phyloP scores from a whole-genome alignment of 2,329 filamentous ascomycete genomes.

The Cercospora zeina region DNA sequence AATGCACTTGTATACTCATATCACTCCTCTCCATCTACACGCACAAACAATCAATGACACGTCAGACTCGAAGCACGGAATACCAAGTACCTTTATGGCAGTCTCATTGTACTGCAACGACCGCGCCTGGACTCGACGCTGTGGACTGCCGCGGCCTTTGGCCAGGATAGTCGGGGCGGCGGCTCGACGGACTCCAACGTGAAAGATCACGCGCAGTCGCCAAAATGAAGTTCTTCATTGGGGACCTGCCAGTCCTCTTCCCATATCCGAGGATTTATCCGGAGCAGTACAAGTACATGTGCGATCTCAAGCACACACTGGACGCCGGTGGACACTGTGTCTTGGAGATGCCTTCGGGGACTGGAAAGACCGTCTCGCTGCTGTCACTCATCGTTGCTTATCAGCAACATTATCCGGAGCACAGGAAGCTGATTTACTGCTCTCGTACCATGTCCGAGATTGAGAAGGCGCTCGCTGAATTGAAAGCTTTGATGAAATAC shows the following conservation, averaged over 20 bases:
- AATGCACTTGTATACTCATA: background rate
- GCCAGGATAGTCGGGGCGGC: background rate
- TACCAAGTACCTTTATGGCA: background rate
- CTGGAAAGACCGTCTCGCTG: constrained; percentile 93
- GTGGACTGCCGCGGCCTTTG: background rate
- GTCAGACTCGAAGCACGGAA: background rate
- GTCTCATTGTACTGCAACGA: background rate
- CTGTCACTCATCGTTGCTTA: constrained; percentile 95
- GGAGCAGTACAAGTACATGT: constrained; percentile 79
- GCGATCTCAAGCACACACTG: constrained; percentile 82
- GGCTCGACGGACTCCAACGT: background rate
- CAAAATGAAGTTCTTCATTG: constrained; percentile 77
- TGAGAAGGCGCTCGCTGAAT: constrained; percentile 89
- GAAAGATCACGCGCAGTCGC: background rate
- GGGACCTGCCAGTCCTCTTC: constrained; percentile 70
- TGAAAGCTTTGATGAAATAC: constrained; percentile 94
- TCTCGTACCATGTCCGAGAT: constrained; percentile 99
- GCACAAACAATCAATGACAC: background rate
- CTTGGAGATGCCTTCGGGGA: constrained; percentile 97
- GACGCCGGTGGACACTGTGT: constrained; percentile 95
- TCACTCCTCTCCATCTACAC: background rate
- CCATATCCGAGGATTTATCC: constrained; percentile 75
- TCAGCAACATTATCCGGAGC: constrained; percentile 88
- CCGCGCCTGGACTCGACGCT: background rate
- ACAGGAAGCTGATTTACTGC: constrained; percentile 96